These are phyloP conservation scores for Xylariomycetidae sp. DNA, from an alignment of 2,329 filamentous ascomycete genomes.

Conservation along the genomic window DNA sequence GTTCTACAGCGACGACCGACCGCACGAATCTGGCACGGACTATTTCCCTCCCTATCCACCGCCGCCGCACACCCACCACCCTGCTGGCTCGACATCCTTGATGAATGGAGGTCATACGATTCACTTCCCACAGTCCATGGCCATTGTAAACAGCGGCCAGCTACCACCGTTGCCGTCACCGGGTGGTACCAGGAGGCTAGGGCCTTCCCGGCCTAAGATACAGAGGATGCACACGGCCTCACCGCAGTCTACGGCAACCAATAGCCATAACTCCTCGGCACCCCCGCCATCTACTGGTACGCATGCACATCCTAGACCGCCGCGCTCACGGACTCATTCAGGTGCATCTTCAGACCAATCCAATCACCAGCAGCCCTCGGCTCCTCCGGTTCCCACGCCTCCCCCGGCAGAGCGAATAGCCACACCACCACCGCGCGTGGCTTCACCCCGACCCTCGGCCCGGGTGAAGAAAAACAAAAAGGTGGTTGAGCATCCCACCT, in stretches of 20 bases:
- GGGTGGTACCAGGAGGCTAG: constrained; percentile 49
- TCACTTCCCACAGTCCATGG: constrained; percentile 59
- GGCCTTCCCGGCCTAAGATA: constrained; percentile 42
- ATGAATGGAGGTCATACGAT: constrained; percentile 20
- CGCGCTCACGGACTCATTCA: constrained; percentile 54
- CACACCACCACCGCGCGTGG: constrained; percentile 41
- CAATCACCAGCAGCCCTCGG: constrained; percentile 37
- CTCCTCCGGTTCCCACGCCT: constrained; percentile 43
- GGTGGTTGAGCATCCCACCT: constrained; percentile 30
- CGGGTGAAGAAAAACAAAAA: constrained; percentile 51
- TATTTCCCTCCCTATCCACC: constrained; percentile 29
- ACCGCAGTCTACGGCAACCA: constrained; percentile 54
- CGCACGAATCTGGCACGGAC: constrained; percentile 28
- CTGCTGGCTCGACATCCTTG: constrained; percentile 17
- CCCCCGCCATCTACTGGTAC: constrained; percentile 31
- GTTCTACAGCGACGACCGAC: constrained; percentile 25
- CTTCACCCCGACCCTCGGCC: constrained; percentile 43
- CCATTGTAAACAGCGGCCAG: constrained; percentile 74
- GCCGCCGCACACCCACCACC: constrained; percentile 19
- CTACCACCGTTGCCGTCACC: constrained; percentile 77
- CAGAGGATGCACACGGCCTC: constrained; percentile 73
- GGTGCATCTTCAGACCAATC: constrained; percentile 48
- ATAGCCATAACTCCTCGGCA: constrained; percentile 24
- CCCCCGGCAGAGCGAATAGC: constrained; percentile 52
- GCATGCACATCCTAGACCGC: constrained; percentile 34